Evolutionary conservation across 1,284 basidiomycete species (phyloP).

Genomic region (Cutaneotrichosporon dermatis): DNA sequence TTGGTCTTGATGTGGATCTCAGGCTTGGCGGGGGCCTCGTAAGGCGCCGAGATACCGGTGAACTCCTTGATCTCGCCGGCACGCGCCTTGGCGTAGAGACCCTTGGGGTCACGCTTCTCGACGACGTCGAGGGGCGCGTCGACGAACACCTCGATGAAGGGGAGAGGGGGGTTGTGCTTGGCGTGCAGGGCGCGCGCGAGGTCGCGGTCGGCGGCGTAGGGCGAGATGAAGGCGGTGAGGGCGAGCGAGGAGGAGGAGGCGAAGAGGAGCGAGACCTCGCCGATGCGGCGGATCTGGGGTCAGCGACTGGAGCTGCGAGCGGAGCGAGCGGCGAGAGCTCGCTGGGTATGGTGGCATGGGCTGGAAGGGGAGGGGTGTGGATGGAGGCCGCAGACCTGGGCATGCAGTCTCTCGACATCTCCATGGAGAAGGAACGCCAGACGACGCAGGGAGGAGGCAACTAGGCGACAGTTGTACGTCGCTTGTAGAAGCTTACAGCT

Average conservation of each 20-base stretch:
- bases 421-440: too few species aligned
- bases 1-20: conserved; percentile 93
- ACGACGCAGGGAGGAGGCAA: too few species aligned
- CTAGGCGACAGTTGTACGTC: too few species aligned
- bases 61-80: conserved; percentile 83
- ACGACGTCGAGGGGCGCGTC: conserved; percentile 87
- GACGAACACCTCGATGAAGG: conserved; percentile 91
- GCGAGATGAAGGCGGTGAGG: conserved; percentile 97
- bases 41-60: conserved; percentile 95
- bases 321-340: not conserved
- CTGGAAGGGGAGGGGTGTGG: too few species aligned
- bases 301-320: not conserved
- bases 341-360: too few species aligned
- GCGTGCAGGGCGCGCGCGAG: conserved; percentile 80
- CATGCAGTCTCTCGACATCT: too few species aligned
- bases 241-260: conserved; percentile 79
- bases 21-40: conserved; percentile 79
- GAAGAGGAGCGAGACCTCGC: conserved; percentile 95
- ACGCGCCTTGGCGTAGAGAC: conserved; percentile 93
- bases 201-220: conserved; percentile 84
- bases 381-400: too few species aligned
- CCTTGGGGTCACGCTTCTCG: conserved; percentile 93
- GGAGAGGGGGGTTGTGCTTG: conserved; percentile 55
- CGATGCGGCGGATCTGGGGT: conserved; percentile 76
- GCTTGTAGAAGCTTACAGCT: too few species aligned